Evolutionary conservation across 2,329 filamentous ascomycete species (phyloP), one percentile per base, ranked within the genome.

Genomic region (Diatrype stigma): DNA sequence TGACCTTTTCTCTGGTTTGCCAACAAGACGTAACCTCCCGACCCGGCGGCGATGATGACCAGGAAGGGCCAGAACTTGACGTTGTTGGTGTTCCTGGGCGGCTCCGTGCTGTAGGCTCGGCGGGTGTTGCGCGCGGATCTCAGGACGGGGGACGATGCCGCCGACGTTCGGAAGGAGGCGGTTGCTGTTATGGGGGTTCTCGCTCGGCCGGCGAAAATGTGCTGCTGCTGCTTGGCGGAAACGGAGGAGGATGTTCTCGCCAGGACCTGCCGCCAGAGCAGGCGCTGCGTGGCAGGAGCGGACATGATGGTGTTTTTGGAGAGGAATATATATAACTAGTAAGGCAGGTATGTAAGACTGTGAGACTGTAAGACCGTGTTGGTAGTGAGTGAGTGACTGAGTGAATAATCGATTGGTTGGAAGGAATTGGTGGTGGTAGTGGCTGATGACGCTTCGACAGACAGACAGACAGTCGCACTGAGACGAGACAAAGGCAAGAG

Each of bases 1-100:
- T 66, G 53, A 80, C 79, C 74, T 67, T 71, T 72, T 56, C 73
- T 76, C 55, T 66, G 68, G 54, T 80, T 77, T 46, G 77, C 73
- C 42, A 82, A 66, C 34, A 74, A 64, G 30, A 76, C 65, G 63
- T 81, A 83, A 22, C 74, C 77, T 14, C 72, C 73, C 7, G 72
- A 70, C 45, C 77, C 75, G 16, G 75, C 56, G 30, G 67, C 73
- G 55, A 81, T 74, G 56, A 82, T 68, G 47, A 69, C 65, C 44
- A 78, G n/a, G 56, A 82, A 82, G 2, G 79, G 79, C 78, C 78
- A 81, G 64, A 82, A 81, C 67, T 81, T 81, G 70, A 82, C 67
- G 42, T 63, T 60, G 42, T 67, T 65, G 11, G 62, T 51, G 17
- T 64, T 65, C 51, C 54, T 58, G 34, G 70, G 71, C 10, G 70